A percentile compares a stretch with the other conserved stretches of the same genome.
These are phyloP conservation scores for Tolypocladium tundrense DNA, from an alignment of 2,329 filamentous ascomycete genomes.

Conservation along the genomic window DNA sequence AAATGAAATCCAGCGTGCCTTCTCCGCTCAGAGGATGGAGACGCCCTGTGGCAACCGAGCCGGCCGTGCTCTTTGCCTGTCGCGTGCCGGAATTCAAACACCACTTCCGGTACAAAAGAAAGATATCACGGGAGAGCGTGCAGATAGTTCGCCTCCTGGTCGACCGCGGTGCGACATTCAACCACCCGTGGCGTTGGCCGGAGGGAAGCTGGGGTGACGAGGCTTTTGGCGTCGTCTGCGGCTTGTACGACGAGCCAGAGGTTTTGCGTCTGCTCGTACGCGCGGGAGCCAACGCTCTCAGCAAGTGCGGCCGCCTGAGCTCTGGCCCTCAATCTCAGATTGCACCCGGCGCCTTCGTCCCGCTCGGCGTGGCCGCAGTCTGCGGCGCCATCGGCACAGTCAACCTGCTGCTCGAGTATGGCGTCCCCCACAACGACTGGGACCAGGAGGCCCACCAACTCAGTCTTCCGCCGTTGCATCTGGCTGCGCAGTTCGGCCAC, in stretches of 20 bases:
- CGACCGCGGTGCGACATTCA: background rate
- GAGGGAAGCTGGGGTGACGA: background rate
- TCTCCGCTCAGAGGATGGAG: background rate
- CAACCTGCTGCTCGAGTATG: background rate
- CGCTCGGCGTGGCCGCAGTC: background rate
- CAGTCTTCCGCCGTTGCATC: background rate
- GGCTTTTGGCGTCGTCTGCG: background rate
- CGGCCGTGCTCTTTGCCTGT: background rate
- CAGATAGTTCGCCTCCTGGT: background rate
- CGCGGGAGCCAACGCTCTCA: background rate
- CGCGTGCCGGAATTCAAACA: background rate
- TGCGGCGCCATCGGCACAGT: background rate
- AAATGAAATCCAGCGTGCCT: background rate
- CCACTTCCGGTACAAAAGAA: background rate
- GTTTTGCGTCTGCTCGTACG: background rate
- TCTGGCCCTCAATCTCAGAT: too few relatives aligned
- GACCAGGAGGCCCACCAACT: rapidly evolving
- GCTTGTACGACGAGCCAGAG: background rate
- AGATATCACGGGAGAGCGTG: background rate
- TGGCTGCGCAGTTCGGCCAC: background rate
- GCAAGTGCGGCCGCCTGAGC: background rate
- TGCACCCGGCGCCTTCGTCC: background rate
- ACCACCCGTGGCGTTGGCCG: background rate
- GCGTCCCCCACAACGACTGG: background rate
- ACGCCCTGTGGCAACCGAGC: background rate